Conservation (phyloP, 169 alveolate genomes). For the Plasmodium gonderi region DNA sequence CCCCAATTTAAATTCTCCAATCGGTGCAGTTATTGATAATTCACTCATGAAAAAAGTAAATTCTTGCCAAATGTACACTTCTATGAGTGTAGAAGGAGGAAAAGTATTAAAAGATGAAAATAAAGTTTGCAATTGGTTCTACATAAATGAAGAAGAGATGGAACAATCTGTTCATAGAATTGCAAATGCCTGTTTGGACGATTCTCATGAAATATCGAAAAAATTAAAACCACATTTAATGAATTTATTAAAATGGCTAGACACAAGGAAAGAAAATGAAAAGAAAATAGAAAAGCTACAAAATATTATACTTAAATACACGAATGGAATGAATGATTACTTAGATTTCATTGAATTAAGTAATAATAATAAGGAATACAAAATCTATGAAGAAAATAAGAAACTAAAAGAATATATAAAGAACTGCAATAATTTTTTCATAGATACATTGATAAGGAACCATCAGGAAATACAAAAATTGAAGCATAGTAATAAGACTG, state of each 20-base stretch:
- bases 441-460: constrained; percentile 4
- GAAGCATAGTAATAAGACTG: constrained; percentile 43
- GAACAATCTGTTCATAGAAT: neutral
- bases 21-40: neutral
- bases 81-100: no score
- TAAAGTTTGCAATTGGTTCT: neutral
- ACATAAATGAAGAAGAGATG: neutral
- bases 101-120: neutral
- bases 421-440: constrained; percentile 25
- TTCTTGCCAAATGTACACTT: neutral
- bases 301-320: constrained; percentile 31
- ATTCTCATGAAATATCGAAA: neutral
- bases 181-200: neutral
- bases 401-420: constrained; percentile 44
- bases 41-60: constrained; percentile 1
- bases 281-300: neutral
- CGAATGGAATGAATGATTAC: constrained; percentile 33
- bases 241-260: neutral
- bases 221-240: neutral
- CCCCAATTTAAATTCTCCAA: neutral
- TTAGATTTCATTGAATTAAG: constrained; percentile 27
- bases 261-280: neutral
- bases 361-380: constrained; percentile 20
- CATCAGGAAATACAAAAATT: constrained; percentile 40
- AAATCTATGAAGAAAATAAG: constrained; percentile 55